Percentiles rank a stretch among this genome's conserved stretches.
Conservation (phyloP, 1,139 yeast species). For the Suhomyces wounanorum region DNA sequence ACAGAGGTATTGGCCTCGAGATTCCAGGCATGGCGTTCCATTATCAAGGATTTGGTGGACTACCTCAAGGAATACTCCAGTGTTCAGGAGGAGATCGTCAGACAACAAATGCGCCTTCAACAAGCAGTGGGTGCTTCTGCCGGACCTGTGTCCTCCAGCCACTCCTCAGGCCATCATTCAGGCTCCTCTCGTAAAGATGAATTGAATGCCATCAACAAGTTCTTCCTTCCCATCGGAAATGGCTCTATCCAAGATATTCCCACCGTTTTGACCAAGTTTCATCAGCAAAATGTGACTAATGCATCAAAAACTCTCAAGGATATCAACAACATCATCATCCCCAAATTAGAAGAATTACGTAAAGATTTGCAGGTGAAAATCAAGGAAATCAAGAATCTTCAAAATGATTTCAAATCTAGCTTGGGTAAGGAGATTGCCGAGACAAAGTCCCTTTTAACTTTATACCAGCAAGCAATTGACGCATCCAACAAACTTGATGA, state of each 20-base stretch:
- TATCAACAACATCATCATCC: slow-evolving; percentile 66
- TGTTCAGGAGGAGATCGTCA: slow-evolving; percentile 83
- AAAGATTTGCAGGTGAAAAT: slow-evolving; percentile 81
- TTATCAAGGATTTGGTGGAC: slow-evolving; percentile 70
- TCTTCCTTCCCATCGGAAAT: slow-evolving; percentile 72
- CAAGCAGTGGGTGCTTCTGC: slow-evolving; percentile 61
- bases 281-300: slow-evolving; percentile 67
- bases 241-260: slow-evolving; percentile 87
- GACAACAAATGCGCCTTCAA: slow-evolving; percentile 79
- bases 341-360: slow-evolving; percentile 82
- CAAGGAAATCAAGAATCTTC: slow-evolving; percentile 79
- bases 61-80: slow-evolving; percentile 80
- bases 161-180: slow-evolving; percentile 15
- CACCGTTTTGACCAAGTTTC: slow-evolving; percentile 68
- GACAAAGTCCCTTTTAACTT: slow-evolving; percentile 55
- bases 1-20: slow-evolving; percentile 84
- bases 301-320: slow-evolving; percentile 74
- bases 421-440: slow-evolving; percentile 67
- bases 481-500: slow-evolving; percentile 37
- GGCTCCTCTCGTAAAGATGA: slow-evolving; percentile 28
- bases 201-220: slow-evolving; percentile 43
- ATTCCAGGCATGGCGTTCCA: slow-evolving; percentile 82
- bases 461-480: slow-evolving; percentile 48
- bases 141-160: slow-evolving; percentile 18
- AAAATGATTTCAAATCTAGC: slow-evolving; percentile 79